A percentile compares a stretch with the other conserved stretches of the same genome.
Conservation (phyloP, 2,329 filamentous ascomycete genomes). For the Colletotrichum sp. region DNA sequence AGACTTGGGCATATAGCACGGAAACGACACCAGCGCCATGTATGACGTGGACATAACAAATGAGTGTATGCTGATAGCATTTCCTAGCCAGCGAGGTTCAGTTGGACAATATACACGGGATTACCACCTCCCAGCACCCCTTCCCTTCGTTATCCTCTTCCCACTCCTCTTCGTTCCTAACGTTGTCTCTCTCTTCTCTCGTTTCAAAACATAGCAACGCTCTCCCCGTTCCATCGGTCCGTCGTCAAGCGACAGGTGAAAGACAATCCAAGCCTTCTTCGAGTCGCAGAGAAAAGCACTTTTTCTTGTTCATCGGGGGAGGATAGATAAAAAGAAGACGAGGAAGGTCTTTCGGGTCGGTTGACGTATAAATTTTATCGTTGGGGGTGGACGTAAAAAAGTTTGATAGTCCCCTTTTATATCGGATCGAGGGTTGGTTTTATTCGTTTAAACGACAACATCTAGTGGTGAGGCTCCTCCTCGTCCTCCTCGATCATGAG, state of each 20-base stretch:
- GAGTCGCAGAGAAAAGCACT: slow-evolving; percentile 4
- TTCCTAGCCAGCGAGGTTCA: slow-evolving; percentile 19
- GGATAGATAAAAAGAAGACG: neutral
- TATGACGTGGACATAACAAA: neutral
- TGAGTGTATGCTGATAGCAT: slow-evolving; percentile 16
- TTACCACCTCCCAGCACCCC: slow-evolving; percentile 27
- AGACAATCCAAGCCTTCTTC: neutral
- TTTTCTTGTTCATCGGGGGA: neutral
- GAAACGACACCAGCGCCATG: neutral
- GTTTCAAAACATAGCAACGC: neutral
- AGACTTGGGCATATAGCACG: neutral
- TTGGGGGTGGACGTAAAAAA: neutral
- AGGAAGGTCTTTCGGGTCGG: neutral
- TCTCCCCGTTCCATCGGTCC: slow-evolving; percentile 1
- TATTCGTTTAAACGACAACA: neutral
- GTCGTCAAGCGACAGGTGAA: slow-evolving; percentile 9
- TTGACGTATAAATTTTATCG: neutral
- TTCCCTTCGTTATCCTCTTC: slow-evolving; percentile 8
- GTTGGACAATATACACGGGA: slow-evolving; percentile 42
- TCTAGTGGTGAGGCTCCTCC: slow-evolving; percentile 53
- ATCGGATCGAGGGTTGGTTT: neutral
- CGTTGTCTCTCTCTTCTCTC: neutral
- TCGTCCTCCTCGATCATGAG: slow-evolving; percentile 80
- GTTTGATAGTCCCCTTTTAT: neutral
- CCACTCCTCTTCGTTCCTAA: neutral